These are phyloP conservation scores for Monilinia polystroma DNA, from an alignment of 2,329 filamentous ascomycete species.

Conservation along the genomic window DNA sequence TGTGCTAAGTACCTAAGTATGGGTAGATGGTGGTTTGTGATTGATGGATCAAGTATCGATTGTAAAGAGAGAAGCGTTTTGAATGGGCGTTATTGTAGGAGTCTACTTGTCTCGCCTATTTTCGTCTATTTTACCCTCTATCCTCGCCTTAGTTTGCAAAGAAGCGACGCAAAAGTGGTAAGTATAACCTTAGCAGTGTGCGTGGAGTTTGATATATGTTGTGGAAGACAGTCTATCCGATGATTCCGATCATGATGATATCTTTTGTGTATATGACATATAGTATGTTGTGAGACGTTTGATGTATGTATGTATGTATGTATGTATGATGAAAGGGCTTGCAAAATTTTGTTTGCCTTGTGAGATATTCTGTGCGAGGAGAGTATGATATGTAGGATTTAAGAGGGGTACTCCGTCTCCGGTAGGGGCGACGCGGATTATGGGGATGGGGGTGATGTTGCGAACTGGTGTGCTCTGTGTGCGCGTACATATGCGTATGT, in stretches of 20 bases:
- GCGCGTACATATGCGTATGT: neutral
- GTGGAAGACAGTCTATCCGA: neutral
- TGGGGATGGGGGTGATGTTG: neutral
- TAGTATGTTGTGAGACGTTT: neutral
- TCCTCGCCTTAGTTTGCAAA: too few relatives aligned
- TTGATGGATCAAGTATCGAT: neutral
- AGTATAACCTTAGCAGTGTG: too few relatives aligned
- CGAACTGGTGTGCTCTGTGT: neutral
- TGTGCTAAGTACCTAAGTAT: neutral
- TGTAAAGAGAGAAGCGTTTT: too few relatives aligned
- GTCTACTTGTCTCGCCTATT: too few relatives aligned
- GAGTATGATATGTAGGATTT: neutral
- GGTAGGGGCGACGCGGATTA: neutral
- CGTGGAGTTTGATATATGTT: neutral
- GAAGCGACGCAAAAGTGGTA: too few relatives aligned
- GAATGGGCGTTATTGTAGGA: too few relatives aligned
- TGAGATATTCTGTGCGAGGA: neutral
- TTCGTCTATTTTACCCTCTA: too few relatives aligned
- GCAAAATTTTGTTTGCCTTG: neutral
- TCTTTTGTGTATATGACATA: neutral
- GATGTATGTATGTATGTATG: neutral
- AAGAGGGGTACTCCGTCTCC: constrained; percentile 10
- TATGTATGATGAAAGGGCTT: constrained; percentile 2
- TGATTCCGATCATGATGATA: neutral
- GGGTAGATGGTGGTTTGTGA: neutral